A percentile compares a stretch with the other conserved stretches of the same genome.
Conservation (phyloP, 352 stramenopile genomes). For the Phytopythium cucurbitacearum region DNA sequence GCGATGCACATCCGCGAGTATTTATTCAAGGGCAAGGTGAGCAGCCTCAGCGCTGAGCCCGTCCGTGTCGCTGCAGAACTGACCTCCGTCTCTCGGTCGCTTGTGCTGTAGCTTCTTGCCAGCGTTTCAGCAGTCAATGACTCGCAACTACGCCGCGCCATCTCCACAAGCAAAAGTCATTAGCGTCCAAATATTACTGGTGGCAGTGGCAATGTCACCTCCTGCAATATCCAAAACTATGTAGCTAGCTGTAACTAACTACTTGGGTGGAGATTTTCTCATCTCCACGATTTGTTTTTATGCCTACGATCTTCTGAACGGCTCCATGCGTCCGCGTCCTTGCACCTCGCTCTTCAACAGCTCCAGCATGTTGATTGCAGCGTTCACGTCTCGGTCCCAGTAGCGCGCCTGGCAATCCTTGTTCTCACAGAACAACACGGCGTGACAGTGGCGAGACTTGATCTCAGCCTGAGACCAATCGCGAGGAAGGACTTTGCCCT, state of each 20-base stretch:
- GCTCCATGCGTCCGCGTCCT: not conserved
- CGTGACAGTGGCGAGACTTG: not conserved
- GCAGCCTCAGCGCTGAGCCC: not conserved
- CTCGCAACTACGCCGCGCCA: conserved; percentile 4
- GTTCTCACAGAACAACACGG: not conserved
- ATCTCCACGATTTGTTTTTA: conserved; percentile 1
- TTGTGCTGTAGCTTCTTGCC: conserved; percentile 16
- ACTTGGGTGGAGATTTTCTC: too few relatives aligned
- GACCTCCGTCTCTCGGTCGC: not conserved
- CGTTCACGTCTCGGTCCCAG: too few relatives aligned
- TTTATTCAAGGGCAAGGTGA: conserved; percentile 38
- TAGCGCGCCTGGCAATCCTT: not conserved
- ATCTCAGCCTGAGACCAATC: not conserved
- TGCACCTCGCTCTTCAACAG: too few relatives aligned
- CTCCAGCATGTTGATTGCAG: too few relatives aligned
- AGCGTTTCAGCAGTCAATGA: conserved; percentile 29
- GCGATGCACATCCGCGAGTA: conserved; percentile 27
- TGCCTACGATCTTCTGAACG: too few relatives aligned
- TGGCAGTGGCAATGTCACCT: too few relatives aligned
- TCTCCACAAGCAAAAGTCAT: not conserved
- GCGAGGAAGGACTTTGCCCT: not conserved
- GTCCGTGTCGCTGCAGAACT: not conserved
- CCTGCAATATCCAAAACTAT: too few relatives aligned
- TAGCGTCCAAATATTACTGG: not conserved
- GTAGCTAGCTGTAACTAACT: too few relatives aligned